Evolutionary conservation across 2,329 filamentous ascomycete genomes (phyloP), one percentile per base, ranked within the genome.

Genomic region (Coniella lustricola): DNA sequence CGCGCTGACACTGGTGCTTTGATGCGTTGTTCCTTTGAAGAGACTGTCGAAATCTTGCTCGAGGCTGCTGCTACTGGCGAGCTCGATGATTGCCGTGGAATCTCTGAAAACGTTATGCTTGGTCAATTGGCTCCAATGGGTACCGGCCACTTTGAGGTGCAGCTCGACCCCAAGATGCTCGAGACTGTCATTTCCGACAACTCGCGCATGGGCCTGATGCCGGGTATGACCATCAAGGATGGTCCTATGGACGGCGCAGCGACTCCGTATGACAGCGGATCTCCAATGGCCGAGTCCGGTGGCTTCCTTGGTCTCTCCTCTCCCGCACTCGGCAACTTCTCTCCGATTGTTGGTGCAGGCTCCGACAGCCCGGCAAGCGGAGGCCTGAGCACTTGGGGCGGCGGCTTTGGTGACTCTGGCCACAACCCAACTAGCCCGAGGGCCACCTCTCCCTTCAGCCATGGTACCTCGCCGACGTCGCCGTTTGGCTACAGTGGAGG

Each of bases 21-120:
- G 60, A 98, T 98, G 93, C 86, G 93, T 67, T 98, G 94, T 76
- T 98, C 93, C 2, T 98, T 98, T 70, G 93, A 98, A 70, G 94
- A 98, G 68, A 98, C 93, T 0, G 93, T 98, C 35, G 94, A 98
- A 64, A 98, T 98, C 74, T 75, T 98, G 46, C 81, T 98, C 17
- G 93, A 98, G 64, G 94, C 93, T 53, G 93, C 93, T 20, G 89
- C 90, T 14, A 88, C 88, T 44, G 93, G 93, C 64, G 93, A 98
- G 67, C 77, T 98, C 29, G 93, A 98, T 63, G 93, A 98, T 68
- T 98, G 94, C 72, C 87, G 90, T 52, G 93, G 93, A 76, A 91
- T 98, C 44, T 97, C 93, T 14, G 93, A 98, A 71, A 98, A 98
- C 71, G 85, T 98, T 64, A 98, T 98, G 81, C 80, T 98, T 54